phyloP scores from a whole-genome alignment of 345 rosid genomes.

The Gossypium mustelinum region DNA sequence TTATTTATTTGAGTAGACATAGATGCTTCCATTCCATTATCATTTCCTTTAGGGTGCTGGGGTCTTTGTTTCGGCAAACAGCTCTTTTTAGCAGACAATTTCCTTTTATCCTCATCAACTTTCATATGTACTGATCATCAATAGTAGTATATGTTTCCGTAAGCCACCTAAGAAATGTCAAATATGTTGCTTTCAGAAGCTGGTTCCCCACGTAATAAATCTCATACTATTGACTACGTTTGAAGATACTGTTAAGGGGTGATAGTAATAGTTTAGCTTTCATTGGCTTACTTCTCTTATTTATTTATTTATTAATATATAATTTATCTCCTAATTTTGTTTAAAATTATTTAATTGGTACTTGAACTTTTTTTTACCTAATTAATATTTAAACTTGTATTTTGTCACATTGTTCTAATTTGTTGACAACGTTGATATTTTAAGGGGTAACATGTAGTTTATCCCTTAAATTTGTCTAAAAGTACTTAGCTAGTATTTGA shows the following conservation, averaged over 20 bases:
- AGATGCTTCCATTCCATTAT: slow-evolving; percentile 18
- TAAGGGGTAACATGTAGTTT: no score
- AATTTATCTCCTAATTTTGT: not conserved
- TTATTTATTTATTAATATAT: not conserved
- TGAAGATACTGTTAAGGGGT: not conserved
- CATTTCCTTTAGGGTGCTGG: not conserved
- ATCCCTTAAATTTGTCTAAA: no score
- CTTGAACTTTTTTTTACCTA: rapidly evolving
- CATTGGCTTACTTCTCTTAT: not conserved
- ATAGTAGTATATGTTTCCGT: not conserved
- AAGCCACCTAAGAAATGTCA: slow-evolving; percentile 17
- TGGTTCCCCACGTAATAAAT: no score
- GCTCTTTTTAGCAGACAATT: not conserved
- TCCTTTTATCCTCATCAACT: slow-evolving; percentile 8
- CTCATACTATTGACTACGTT: not conserved
- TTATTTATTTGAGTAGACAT: slow-evolving; percentile 12
- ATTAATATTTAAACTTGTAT: no score
- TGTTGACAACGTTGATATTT: no score
- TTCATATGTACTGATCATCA: not conserved
- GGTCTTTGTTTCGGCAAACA: not conserved
- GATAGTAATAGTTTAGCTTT: not conserved
- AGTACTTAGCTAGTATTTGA: no score
- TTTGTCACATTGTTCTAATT: no score
- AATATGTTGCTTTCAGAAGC: slow-evolving; percentile 24
- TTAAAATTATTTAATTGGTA: no score